Percentiles rank a stretch among this genome's conserved stretches.
Evolutionary conservation across 1,284 basidiomycete genomes (phyloP).

Genomic region (Ganoderma multipileum): DNA sequence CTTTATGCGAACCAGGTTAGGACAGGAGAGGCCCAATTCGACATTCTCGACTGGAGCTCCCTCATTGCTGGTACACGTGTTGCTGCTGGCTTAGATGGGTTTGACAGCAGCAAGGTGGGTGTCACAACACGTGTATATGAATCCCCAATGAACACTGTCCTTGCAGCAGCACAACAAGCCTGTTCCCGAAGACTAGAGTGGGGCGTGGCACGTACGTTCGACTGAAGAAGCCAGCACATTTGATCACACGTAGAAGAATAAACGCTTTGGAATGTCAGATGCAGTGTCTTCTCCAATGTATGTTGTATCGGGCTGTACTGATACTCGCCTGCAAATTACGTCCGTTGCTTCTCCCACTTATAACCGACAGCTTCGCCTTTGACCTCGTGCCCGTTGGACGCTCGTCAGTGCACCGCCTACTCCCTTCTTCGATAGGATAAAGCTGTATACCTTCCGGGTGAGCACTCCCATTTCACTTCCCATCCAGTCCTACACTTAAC

Average conservation of each 20-base stretch:
- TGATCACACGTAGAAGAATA: neutral
- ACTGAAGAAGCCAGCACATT: neutral
- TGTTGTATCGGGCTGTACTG: constrained; percentile 3
- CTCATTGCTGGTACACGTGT: constrained; percentile 73
- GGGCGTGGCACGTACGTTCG: neutral
- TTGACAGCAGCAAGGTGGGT: constrained; percentile 54
- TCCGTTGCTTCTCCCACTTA: neutral
- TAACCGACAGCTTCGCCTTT: neutral
- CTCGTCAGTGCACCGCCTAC: neutral
- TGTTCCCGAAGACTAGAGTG: constrained; percentile 4
- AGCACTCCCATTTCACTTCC: neutral
- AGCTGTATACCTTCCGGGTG: neutral
- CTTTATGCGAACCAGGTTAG: constrained; percentile 57
- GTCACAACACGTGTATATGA: neutral
- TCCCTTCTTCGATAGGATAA: neutral
- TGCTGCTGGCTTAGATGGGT: constrained; percentile 70
- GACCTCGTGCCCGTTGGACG: neutral
- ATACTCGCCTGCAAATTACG: neutral
- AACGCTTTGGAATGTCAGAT: neutral
- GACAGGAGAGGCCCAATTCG: constrained; percentile 49
- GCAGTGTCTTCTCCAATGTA: constrained; percentile 1
- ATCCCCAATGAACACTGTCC: neutral
- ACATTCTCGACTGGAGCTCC: constrained; percentile 76
- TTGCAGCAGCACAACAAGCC: constrained; percentile 2
- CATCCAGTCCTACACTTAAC: neutral